Evolutionary conservation across 1,284 basidiomycete genomes (phyloP), one percentile per base, ranked within the genome.

Genomic region (Moesziomyces globuligerus): DNA sequence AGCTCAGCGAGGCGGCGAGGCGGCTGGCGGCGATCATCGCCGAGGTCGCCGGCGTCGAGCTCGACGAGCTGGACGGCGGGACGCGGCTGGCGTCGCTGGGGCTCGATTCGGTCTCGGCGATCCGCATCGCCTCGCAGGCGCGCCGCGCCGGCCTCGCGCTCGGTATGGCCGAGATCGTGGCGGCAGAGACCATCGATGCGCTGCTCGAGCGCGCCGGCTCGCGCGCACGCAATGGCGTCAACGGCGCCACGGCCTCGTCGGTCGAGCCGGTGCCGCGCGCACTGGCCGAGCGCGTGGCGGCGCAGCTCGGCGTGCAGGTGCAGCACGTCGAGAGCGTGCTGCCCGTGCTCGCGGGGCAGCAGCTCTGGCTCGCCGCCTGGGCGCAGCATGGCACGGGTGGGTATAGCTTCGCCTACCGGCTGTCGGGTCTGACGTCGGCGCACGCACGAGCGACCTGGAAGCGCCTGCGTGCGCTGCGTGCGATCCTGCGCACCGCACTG

Each of bases 91-190:
- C 67, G 3, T 37, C 52, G n/a, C 58, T 81, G 2, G 78, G 79
- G 13, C 60, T 81, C 25, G 79, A 81, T 48, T 81, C 79, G 15
- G 78, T 81, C 43, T 72, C 74, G 24, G 70, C 78, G 2, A 79
- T 81, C 40, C 68, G 71, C 24, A 67, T 81, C 29, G 75, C 75
- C 4, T 66, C 73, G 7, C 69, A 59, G 43, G 71, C 72, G 3
- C 68, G 77, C 17, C 60, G 52, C 20, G 48, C 56, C 2, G 70
- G 75, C 24, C 36, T 76, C 18, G 37, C 49, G 6, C 40, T 80
- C 39, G 59, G 68, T 0, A 65, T 79, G 43, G 57, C 56, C 7
- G 72, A 80, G 42, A 74, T 80, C 34, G 54, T 74, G 7, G 48
- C 71, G 1, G 77, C 70, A 0, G 68, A 64, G 29, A 74, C 69